Conservation (phyloP, 2,329 filamentous ascomycete genomes). For the Colletotrichum truncatum region DNA sequence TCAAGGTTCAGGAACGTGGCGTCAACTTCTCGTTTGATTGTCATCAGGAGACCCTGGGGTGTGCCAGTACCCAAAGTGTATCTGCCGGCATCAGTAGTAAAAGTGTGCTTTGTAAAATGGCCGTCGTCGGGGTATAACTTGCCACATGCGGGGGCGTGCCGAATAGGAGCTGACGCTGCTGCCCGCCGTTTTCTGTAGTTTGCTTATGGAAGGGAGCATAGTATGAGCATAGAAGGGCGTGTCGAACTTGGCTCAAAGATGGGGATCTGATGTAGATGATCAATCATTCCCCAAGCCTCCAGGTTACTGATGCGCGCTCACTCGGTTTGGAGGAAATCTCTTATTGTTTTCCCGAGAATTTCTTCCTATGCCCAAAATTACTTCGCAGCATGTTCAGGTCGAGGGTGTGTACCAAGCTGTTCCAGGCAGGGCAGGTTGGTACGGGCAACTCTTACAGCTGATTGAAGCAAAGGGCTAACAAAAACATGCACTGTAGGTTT, state of each 20-base stretch:
- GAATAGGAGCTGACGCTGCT: neutral
- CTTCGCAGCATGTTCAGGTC: neutral
- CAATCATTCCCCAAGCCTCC: neutral
- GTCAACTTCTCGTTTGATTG: neutral
- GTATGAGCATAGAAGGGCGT: neutral
- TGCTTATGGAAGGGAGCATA: neutral
- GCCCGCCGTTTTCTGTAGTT: neutral
- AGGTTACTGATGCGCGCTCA: neutral
- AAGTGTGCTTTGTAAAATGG: neutral
- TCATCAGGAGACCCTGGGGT: neutral
- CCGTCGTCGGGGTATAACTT: neutral
- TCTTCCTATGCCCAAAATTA: no score
- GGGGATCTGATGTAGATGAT: neutral
- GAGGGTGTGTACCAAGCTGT: no score
- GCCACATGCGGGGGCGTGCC: neutral
- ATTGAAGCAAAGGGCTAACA: neutral
- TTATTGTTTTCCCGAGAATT: no score
- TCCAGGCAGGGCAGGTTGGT: no score
- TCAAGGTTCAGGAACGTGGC: slow-evolving; percentile 28
- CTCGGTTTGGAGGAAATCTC: no score
- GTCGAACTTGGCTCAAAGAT: slow-evolving; percentile 19
- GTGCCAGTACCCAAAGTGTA: neutral
- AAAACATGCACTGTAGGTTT: neutral
- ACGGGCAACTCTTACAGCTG: no score
- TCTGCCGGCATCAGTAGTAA: neutral